Conservation (phyloP, 306 rosid species). For the Carpinus viminea region DNA sequence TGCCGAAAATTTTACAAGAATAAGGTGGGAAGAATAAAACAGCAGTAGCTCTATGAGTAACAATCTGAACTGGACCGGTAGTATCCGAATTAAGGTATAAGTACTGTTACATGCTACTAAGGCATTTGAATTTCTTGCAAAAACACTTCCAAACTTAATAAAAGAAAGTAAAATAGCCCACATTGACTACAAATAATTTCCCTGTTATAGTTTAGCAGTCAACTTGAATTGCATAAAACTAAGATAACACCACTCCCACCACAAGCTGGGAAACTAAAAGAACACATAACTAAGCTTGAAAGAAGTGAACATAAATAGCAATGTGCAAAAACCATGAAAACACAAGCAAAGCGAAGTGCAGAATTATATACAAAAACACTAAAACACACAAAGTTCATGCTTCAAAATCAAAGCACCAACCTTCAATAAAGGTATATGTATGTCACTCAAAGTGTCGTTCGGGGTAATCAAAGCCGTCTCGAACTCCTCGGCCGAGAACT, state of each 20-base stretch:
- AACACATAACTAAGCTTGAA: constrained; percentile 13
- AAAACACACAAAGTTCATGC: constrained; percentile 3
- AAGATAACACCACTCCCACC: constrained; percentile 16
- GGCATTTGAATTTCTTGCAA: constrained; percentile 14
- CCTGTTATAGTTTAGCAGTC: constrained; percentile 3
- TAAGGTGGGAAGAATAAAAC: not conserved
- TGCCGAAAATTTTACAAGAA: not conserved
- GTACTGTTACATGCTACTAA: constrained; percentile 7
- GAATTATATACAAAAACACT: constrained; percentile 23
- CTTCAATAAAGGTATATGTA: constrained; percentile 95
- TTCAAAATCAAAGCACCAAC: constrained; percentile 51
- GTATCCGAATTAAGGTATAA: not conserved
- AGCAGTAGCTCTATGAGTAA: not conserved
- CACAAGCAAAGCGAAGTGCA: not conserved
- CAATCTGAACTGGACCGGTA: no score
- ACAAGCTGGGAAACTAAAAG: constrained; percentile 14
- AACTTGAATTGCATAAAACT: constrained; percentile 22
- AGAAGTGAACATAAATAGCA: constrained; percentile 1
- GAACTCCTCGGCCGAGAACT: constrained; percentile 93
- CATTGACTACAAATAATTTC: constrained; percentile 18
- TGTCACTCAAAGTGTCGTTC: constrained; percentile 83
- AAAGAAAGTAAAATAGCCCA: not conserved
- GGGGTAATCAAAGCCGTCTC: constrained; percentile 94
- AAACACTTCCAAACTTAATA: not conserved
- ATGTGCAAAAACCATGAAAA: constrained; percentile 12